These are phyloP conservation scores for Phialophora tarda DNA, from an alignment of 2,329 filamentous ascomycete species.

Conservation along the genomic window DNA sequence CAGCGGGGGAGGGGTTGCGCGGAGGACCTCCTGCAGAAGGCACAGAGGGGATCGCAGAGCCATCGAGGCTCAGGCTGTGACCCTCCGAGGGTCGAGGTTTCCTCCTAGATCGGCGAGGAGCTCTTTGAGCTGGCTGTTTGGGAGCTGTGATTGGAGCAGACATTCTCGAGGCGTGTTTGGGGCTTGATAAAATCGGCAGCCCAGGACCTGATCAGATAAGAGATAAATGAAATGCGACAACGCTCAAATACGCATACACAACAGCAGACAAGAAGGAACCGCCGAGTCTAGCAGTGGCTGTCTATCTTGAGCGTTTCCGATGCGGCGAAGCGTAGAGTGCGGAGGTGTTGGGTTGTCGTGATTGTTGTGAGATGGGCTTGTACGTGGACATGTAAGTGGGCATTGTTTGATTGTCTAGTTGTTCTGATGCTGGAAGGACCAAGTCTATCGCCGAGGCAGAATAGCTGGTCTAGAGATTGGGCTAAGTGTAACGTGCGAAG, in stretches of 20 bases:
- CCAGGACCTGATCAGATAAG: constrained; percentile 42
- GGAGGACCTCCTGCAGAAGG: constrained; percentile 18
- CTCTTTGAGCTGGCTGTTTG: constrained; percentile 45
- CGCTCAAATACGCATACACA: constrained; percentile 32
- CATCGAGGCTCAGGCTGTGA: constrained; percentile 40
- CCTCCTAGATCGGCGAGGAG: constrained; percentile 55
- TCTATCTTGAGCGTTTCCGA: constrained; percentile 39
- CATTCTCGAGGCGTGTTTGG: constrained; percentile 46
- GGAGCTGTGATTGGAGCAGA: constrained; percentile 46
- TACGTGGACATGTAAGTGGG: constrained; percentile 33
- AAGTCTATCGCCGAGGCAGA: constrained; percentile 23
- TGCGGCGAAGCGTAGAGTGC: constrained; percentile 34
- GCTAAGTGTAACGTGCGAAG: background rate
- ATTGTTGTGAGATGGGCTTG: constrained; percentile 29
- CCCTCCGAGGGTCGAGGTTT: constrained; percentile 45
- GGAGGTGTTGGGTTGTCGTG: constrained; percentile 31
- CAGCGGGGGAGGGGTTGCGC: constrained; percentile 26
- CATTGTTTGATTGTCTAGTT: constrained; percentile 34
- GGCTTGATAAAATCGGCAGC: constrained; percentile 58
- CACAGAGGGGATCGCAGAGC: constrained; percentile 14
- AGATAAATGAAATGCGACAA: constrained; percentile 42
- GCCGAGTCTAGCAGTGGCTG: constrained; percentile 17
- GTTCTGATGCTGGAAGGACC: constrained; percentile 15
- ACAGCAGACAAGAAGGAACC: constrained; percentile 22
- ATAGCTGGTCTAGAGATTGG: constrained; percentile 21